phyloP scores from a whole-genome alignment of 257 asterid species.

The Solanum chilense region DNA sequence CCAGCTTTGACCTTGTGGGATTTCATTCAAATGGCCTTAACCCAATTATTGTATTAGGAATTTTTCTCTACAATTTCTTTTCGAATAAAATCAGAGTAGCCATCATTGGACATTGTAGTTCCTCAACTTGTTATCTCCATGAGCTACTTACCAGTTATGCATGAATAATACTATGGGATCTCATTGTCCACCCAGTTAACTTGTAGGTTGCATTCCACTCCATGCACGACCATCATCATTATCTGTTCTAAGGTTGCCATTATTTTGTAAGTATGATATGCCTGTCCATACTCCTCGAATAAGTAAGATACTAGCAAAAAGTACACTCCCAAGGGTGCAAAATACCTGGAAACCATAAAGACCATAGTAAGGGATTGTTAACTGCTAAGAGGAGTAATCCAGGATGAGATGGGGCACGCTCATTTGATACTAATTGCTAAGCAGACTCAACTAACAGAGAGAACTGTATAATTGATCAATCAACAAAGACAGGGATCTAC shows the following conservation, averaged over 20 bases:
- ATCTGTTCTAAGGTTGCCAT: conserved; percentile 40
- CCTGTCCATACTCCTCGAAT: conserved; percentile 81
- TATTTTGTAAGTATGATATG: conserved; percentile 63
- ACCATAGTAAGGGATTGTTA: neutral
- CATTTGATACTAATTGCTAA: neutral
- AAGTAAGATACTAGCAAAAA: conserved; percentile 63
- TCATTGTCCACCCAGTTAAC: conserved; percentile 8
- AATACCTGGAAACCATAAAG: conserved; percentile 43
- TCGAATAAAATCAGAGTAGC: neutral
- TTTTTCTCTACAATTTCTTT: too few species aligned
- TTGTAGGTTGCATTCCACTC: conserved; percentile 47
- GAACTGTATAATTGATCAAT: neutral
- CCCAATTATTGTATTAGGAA: neutral
- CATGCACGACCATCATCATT: conserved; percentile 61
- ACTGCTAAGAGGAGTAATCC: neutral
- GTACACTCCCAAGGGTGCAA: conserved; percentile 89
- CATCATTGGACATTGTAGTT: neutral
- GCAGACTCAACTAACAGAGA: neutral
- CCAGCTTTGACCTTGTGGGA: neutral
- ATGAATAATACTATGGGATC: neutral
- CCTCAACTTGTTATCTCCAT: neutral
- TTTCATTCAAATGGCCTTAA: neutral
- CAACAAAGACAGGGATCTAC: neutral
- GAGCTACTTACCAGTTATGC: neutral
- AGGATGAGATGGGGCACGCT: neutral